Evolutionary conservation across 306 rosid species (phyloP).

Genomic region (Trichosanthes cucumerina): DNA sequence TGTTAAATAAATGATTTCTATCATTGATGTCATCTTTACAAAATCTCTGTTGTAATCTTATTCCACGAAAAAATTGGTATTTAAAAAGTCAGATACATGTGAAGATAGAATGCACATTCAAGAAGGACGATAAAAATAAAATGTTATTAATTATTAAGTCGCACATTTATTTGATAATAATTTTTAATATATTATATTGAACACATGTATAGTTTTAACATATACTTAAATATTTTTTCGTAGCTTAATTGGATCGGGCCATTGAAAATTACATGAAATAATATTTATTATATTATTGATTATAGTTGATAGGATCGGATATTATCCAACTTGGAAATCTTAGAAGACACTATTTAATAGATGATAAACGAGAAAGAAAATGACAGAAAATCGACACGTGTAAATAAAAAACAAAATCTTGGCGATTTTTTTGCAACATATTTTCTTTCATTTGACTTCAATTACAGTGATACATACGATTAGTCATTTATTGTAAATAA

Average conservation of each 20-base stretch:
- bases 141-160: no score
- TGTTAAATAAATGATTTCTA: not conserved
- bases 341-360: not conserved
- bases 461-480: no score
- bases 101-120: no score
- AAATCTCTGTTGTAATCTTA: no score
- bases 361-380: not conserved
- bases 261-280: not conserved
- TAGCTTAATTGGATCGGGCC: not conserved
- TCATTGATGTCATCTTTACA: not conserved
- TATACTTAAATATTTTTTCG: not conserved
- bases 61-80: no score
- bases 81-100: not conserved
- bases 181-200: not conserved
- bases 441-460: no score
- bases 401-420: no score
- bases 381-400: not conserved
- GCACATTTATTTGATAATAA: not conserved
- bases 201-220: not conserved
- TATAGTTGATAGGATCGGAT: not conserved
- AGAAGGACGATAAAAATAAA: no score
- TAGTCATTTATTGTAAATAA: not conserved
- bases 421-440: no score
- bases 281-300: not conserved
- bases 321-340: not conserved